phyloP scores from a whole-genome alignment of 192 early-diverging fungal species.

The Podila clonocystis region DNA sequence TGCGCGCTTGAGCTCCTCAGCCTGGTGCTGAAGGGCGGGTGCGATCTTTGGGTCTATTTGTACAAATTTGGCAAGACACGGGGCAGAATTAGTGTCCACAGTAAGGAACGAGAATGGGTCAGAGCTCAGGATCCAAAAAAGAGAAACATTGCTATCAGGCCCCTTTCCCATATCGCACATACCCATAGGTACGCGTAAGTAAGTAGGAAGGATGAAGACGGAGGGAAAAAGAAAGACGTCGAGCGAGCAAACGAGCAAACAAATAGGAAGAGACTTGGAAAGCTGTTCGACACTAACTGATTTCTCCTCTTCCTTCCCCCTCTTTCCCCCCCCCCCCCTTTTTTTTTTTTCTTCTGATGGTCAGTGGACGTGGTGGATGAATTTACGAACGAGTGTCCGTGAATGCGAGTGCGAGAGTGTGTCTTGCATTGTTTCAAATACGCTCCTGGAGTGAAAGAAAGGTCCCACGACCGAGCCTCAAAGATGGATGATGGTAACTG shows the following conservation, averaged over 20 bases:
- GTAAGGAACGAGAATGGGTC: not conserved
- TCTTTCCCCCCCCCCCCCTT: conserved; percentile 1
- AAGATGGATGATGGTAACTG: no score
- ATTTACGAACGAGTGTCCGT: no score
- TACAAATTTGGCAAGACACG: not conserved
- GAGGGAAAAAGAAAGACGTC: not conserved
- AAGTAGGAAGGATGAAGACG: no score
- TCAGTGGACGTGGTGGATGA: no score
- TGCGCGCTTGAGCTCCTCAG: conserved; percentile 57
- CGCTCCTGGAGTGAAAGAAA: not conserved
- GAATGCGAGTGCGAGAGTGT: not conserved
- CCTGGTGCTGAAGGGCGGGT: conserved; percentile 57
- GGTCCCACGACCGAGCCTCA: not conserved
- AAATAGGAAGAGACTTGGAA: no score
- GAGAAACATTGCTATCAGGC: no score
- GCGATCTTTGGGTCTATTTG: conserved; percentile 59
- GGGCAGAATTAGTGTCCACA: not conserved
- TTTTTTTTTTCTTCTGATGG: not conserved
- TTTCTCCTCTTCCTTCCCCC: not conserved
- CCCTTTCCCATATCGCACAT: no score
- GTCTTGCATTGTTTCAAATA: not conserved
- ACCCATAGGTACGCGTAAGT: no score
- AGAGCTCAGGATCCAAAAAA: not conserved
- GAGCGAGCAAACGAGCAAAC: not conserved
- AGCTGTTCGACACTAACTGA: no score